Evolutionary conservation across 2,329 filamentous ascomycete genomes (phyloP).

Genomic region (Aspergillus fumigatus): DNA sequence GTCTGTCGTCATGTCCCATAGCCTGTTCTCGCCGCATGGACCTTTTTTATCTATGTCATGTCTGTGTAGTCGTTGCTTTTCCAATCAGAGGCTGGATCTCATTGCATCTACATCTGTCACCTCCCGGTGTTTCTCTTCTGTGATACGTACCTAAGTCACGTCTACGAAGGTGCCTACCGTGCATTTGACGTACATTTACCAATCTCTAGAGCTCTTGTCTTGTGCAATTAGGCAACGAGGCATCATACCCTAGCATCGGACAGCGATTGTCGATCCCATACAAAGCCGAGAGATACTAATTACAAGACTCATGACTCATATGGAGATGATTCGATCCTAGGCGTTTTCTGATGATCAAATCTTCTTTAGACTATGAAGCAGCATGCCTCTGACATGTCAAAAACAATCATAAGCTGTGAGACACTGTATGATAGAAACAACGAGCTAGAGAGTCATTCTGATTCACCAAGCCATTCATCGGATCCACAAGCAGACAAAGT

Average conservation of each 20-base stretch:
- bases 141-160: background rate
- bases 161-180: background rate
- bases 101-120: background rate
- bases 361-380: background rate
- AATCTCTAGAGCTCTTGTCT: background rate
- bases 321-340: background rate
- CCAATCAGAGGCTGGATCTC: background rate
- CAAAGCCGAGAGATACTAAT: no score
- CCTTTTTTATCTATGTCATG: background rate
- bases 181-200: background rate
- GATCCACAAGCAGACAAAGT: background rate
- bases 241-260: no score
- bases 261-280: no score
- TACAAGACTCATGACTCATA: no score
- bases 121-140: background rate
- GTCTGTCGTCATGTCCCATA: constrained; percentile 6
- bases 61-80: background rate
- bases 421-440: background rate
- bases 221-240: no score
- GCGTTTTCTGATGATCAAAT: background rate
- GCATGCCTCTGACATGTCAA: background rate
- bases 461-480: background rate
- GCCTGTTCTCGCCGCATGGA: background rate
- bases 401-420: background rate
- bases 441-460: background rate